Percentiles rank a stretch among this genome's conserved stretches.
Evolutionary conservation across 192 early-diverging fungal genomes (phyloP).

Genomic region (Coemansia sp.): DNA sequence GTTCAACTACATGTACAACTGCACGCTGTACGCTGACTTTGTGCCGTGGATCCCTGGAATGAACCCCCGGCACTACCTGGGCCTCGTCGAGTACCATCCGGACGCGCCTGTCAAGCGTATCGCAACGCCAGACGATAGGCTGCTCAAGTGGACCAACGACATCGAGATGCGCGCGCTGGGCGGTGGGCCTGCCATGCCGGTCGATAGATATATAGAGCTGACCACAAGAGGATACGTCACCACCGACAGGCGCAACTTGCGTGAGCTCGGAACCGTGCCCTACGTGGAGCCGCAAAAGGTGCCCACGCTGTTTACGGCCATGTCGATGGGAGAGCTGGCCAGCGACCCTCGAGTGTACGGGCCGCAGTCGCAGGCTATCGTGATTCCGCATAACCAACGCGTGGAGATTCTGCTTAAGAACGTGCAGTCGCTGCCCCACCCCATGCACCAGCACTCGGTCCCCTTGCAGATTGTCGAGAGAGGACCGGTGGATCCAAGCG

Average conservation of each 20-base stretch:
- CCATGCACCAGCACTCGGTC: constrained; percentile 79
- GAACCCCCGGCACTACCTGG: constrained; percentile 35
- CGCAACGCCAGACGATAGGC: background rate
- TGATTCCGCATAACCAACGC: constrained; percentile 60
- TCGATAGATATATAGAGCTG: constrained; percentile 14
- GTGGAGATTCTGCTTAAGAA: constrained; percentile 70
- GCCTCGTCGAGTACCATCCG: constrained; percentile 15
- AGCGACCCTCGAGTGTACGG: constrained; percentile 59
- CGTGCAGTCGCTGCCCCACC: constrained; percentile 60
- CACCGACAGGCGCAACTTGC: background rate
- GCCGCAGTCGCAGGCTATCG: constrained; percentile 56
- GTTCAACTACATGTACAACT: constrained; percentile 63
- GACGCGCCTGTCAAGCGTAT: constrained; percentile 11
- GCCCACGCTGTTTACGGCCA: constrained; percentile 62
- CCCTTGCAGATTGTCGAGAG: constrained; percentile 71
- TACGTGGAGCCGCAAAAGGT: constrained; percentile 12
- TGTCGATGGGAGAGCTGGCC: constrained; percentile 54
- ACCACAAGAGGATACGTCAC: background rate
- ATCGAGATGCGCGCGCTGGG: constrained; percentile 11
- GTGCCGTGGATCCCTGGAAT: constrained; percentile 51
- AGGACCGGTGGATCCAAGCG: constrained; percentile 30
- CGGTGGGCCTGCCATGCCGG: constrained; percentile 15
- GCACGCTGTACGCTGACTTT: constrained; percentile 62
- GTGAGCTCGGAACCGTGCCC: background rate
- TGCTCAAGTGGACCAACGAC: constrained; percentile 20